A percentile compares a stretch with the other conserved stretches of the same genome.
phyloP scores from a whole-genome alignment of 139 green algal genomes.

The Diplosphaera chodatii region DNA sequence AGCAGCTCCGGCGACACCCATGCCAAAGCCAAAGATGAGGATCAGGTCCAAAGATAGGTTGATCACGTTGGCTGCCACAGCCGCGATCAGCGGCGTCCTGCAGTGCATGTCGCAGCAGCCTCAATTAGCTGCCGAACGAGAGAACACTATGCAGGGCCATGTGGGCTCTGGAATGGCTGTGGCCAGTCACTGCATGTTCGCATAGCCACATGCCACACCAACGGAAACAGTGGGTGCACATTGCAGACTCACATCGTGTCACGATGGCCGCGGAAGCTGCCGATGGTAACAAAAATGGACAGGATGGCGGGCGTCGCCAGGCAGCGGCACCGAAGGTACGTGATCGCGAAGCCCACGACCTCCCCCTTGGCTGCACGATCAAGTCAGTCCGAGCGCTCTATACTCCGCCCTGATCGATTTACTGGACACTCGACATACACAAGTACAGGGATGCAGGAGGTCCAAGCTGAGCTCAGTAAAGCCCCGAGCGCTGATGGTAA shows the following conservation, averaged over 20 bases:
- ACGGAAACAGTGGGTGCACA: too few species aligned
- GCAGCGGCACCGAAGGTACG: slow-evolving; percentile 21
- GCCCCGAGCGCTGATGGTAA: too few species aligned
- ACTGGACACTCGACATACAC: too few species aligned
- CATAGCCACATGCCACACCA: background rate
- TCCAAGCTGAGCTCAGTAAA: too few species aligned
- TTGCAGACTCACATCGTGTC: slow-evolving; percentile 20
- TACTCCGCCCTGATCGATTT: too few species aligned
- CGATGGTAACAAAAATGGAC: slow-evolving; percentile 13
- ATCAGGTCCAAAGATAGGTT: slow-evolving; percentile 17
- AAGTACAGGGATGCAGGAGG: too few species aligned
- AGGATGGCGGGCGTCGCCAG: slow-evolving; percentile 14
- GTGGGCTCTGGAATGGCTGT: too few species aligned
- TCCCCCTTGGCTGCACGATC: slow-evolving; percentile 1
- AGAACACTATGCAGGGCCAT: too few species aligned
- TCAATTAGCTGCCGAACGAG: too few species aligned
- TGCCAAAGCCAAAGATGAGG: slow-evolving; percentile 19
- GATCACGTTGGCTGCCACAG: slow-evolving; percentile 14
- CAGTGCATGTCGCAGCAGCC: too few species aligned
- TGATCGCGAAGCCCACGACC: slow-evolving; percentile 4
- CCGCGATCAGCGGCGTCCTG: slow-evolving; percentile 18
- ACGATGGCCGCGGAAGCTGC: slow-evolving; percentile 20
- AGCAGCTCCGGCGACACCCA: slow-evolving; percentile 16
- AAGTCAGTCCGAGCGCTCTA: too few species aligned
- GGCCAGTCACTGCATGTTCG: too few species aligned